Conservation (phyloP, 495 filamentous ascomycete genomes). For the Penicillium steckii region DNA sequence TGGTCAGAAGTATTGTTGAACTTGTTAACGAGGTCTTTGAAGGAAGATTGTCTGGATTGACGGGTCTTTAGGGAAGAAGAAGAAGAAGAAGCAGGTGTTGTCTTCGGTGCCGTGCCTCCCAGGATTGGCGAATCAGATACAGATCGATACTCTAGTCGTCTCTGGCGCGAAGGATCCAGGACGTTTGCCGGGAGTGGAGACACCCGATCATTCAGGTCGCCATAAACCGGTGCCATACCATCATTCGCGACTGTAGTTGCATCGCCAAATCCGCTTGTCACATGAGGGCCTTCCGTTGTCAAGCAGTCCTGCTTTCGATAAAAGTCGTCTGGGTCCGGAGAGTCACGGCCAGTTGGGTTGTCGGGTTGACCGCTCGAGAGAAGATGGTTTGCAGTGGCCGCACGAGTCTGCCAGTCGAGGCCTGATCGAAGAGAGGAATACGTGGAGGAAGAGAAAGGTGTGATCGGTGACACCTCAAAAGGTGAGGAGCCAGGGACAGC, state of each 20-base stretch:
- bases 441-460: constrained; percentile 24
- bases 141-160: constrained; percentile 31
- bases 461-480: constrained; percentile 25
- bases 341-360: constrained; percentile 26
- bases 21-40: constrained; percentile 60
- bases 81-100: constrained; percentile 12
- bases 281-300: constrained; percentile 23
- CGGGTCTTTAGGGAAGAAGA: constrained; percentile 30
- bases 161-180: constrained; percentile 23
- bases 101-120: constrained; percentile 17
- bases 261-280: constrained; percentile 24
- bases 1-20: constrained; percentile 59
- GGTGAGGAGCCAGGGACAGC: constrained; percentile 20
- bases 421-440: constrained; percentile 18
- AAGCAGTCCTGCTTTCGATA: constrained; percentile 41
- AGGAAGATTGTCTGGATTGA: constrained; percentile 50
- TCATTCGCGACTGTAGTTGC: constrained; percentile 23
- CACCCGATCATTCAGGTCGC: constrained; percentile 20
- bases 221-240: constrained; percentile 20
- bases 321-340: constrained; percentile 54
- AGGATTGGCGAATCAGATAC: constrained; percentile 34
- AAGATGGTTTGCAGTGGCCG: constrained; percentile 24
- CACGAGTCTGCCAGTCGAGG: constrained; percentile 22
- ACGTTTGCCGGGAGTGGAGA: constrained; percentile 29
- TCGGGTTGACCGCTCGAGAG: constrained; percentile 12